Conservation (phyloP, 176 grass and related monocot species). For the Carex littledalei region DNA sequence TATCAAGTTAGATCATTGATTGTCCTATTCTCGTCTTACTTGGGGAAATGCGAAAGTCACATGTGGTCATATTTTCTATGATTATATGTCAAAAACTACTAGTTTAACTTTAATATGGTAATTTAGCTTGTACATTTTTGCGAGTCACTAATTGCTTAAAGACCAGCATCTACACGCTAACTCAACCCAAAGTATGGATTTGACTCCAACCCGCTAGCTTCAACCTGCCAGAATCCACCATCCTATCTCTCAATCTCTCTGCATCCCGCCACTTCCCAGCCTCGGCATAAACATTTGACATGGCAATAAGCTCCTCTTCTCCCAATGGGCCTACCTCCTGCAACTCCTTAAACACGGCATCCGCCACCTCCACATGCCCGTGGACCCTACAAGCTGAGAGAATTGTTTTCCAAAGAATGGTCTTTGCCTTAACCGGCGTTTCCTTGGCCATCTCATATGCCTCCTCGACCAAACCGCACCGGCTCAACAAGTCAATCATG, state of each 20-base stretch:
- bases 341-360: constrained; percentile 32
- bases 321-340: constrained; percentile 18
- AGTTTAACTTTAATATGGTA: no score
- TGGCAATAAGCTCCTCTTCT: constrained; percentile 31
- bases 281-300: constrained; percentile 72
- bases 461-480: constrained; percentile 44
- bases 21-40: no score
- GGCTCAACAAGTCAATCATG: constrained; percentile 67
- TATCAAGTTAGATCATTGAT: no score
- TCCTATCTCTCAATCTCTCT: constrained; percentile 41
- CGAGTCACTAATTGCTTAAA: no score
- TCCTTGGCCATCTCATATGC: constrained; percentile 53
- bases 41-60: no score
- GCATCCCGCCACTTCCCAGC: constrained; percentile 57
- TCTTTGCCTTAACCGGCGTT: constrained; percentile 34
- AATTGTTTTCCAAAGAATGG: constrained; percentile 65
- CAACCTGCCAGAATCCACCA: constrained; percentile 1
- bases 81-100: no score
- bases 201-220: constrained; percentile 49
- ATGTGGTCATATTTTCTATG: no score
- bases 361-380: constrained; percentile 31
- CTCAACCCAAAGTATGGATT: constrained; percentile 18
- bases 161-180: background rate
- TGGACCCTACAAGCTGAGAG: constrained; percentile 54
- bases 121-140: no score